Percentiles rank a stretch among this genome's conserved stretches.
phyloP scores from a whole-genome alignment of 2,329 filamentous ascomycete genomes.

The Fusarium avenaceum region DNA sequence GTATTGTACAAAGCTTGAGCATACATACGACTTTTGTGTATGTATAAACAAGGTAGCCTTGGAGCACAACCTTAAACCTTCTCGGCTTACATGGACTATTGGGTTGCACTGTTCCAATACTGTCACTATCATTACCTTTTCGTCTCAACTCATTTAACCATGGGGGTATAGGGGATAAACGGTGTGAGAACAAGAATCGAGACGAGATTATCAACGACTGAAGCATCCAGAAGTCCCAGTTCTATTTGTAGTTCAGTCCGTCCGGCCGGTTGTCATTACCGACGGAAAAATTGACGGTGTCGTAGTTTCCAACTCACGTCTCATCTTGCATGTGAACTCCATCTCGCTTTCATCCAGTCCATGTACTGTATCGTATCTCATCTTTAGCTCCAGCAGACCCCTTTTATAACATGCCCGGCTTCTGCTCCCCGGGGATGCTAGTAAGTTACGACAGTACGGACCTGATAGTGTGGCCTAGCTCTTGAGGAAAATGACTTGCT shows the following conservation, averaged over 20 bases:
- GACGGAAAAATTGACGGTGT: slow-evolving; percentile 33
- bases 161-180: slow-evolving; percentile 22
- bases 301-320: slow-evolving; percentile 25
- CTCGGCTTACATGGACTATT: slow-evolving; percentile 29
- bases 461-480: slow-evolving; percentile 13
- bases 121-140: slow-evolving; percentile 8
- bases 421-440: slow-evolving; percentile 39
- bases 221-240: slow-evolving; percentile 23
- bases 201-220: slow-evolving; percentile 24
- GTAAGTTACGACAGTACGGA: slow-evolving; percentile 13
- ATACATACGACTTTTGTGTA: slow-evolving; percentile 7
- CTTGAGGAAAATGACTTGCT: background rate
- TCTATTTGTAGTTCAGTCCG: slow-evolving; percentile 8
- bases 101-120: slow-evolving; percentile 37
- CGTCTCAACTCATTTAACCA: slow-evolving; percentile 6
- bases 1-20: slow-evolving; percentile 25
- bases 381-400: slow-evolving; percentile 21
- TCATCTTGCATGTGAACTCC: slow-evolving; percentile 26
- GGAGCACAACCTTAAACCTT: slow-evolving; percentile 29
- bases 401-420: slow-evolving; percentile 32
- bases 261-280: slow-evolving; percentile 29
- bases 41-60: slow-evolving; percentile 16
- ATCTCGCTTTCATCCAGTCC: background rate
- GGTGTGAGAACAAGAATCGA: slow-evolving; percentile 28
- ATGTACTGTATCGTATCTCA: slow-evolving; percentile 2